Percentiles rank a stretch among this genome's conserved stretches.
Conservation (phyloP, 495 filamentous ascomycete genomes). For the Collariella sp. region DNA sequence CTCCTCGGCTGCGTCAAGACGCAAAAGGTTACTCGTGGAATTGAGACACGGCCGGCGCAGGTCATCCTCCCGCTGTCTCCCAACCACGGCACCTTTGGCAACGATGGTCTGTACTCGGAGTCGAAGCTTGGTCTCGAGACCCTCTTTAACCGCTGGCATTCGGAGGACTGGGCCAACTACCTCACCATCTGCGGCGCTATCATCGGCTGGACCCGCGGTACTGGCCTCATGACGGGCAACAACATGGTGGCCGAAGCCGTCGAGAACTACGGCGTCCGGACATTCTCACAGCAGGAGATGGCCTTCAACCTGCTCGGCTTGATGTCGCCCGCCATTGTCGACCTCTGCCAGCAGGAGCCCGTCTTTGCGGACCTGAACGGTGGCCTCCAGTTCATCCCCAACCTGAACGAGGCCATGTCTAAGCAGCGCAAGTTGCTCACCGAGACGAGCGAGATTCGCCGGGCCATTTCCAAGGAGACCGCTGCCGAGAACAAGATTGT, state of each 20-base stretch:
- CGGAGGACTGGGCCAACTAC: constrained; percentile 95
- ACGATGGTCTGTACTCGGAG: constrained; percentile 95
- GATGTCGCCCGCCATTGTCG: constrained; percentile 89
- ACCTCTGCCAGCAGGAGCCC: constrained; percentile 91
- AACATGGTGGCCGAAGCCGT: constrained; percentile 96
- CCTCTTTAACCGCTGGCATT: constrained; percentile 97
- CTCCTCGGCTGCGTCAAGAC: constrained; percentile 84
- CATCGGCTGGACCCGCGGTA: constrained; percentile 98
- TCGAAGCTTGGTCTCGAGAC: constrained; percentile 96
- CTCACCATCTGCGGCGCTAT: constrained; percentile 98
- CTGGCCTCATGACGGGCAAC: constrained; percentile 95
- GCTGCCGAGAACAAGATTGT: constrained; percentile 96
- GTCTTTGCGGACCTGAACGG: constrained; percentile 97
- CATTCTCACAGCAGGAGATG: constrained; percentile 99
- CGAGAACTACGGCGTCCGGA: constrained; percentile 91
- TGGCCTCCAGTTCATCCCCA: constrained; percentile 92
- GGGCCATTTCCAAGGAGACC: constrained; percentile 90
- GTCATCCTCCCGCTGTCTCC: constrained; percentile 93
- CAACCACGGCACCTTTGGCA: constrained; percentile 97
- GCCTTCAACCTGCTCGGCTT: constrained; percentile 96
- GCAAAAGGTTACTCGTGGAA: constrained; percentile 77
- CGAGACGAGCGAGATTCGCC: constrained; percentile 88
- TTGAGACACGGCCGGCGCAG: constrained; percentile 90
- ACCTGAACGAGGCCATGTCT: constrained; percentile 91
- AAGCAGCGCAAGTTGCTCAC: constrained; percentile 82